These are phyloP conservation scores for Piper longum DNA, from an alignment of 164 flowering plant species.

Conservation along the genomic window DNA sequence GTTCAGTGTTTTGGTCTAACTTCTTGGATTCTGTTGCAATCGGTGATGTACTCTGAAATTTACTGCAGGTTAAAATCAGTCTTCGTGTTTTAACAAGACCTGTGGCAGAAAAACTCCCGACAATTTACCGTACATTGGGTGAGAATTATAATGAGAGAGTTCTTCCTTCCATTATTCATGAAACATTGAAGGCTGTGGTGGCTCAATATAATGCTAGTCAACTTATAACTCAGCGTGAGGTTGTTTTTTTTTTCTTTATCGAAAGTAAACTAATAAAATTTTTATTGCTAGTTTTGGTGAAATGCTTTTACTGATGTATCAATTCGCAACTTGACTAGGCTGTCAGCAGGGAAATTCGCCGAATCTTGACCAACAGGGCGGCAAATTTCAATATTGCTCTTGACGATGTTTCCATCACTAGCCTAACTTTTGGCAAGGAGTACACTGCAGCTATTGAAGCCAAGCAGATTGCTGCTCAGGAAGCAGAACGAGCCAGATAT, in stretches of 20 bases:
- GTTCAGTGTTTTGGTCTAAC: not conserved
- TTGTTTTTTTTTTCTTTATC: not conserved
- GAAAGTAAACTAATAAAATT: not conserved
- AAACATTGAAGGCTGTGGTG: slow-evolving; percentile 37
- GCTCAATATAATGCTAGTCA: slow-evolving; percentile 38
- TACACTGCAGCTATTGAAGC: slow-evolving; percentile 64
- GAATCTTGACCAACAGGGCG: slow-evolving; percentile 39
- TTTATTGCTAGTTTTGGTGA: not conserved
- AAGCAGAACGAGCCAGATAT: slow-evolving; percentile 60
- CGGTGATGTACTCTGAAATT: not conserved
- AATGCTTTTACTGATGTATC: not conserved
- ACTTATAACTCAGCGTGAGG: slow-evolving; percentile 35
- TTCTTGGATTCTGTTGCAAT: not conserved
- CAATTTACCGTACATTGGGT: slow-evolving; percentile 31
- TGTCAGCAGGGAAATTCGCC: slow-evolving; percentile 26
- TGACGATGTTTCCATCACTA: slow-evolving; percentile 62
- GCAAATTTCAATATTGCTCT: slow-evolving; percentile 43
- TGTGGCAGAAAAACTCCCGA: slow-evolving; percentile 21
- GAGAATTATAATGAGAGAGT: slow-evolving; percentile 31
- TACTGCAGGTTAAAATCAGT: slow-evolving; percentile 20
- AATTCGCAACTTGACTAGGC: slow-evolving; percentile 8
- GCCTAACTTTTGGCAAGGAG: slow-evolving; percentile 49
- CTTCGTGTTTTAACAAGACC: slow-evolving; percentile 33
- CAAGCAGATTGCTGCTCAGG: slow-evolving; percentile 65
- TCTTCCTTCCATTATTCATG: slow-evolving; percentile 36